Evolutionary conservation across 2,329 filamentous ascomycete species (phyloP).

Genomic region (Aspergillus phoenicis): DNA sequence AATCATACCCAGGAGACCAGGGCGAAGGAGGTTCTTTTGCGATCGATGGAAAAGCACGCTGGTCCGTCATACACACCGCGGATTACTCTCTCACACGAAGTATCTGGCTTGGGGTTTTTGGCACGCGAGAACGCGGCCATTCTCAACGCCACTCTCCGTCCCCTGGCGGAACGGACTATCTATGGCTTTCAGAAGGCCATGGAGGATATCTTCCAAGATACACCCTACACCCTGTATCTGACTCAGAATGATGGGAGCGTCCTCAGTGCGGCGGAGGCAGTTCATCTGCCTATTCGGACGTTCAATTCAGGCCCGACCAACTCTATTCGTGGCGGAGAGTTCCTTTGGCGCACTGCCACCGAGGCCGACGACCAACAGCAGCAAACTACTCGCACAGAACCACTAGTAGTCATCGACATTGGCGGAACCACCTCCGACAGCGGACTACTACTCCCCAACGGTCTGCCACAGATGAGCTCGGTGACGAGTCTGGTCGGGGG

Average conservation of each 20-base stretch:
- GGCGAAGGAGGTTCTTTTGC: neutral
- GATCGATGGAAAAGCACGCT: neutral
- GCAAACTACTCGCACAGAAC: neutral
- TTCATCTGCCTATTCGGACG: conserved; percentile 53
- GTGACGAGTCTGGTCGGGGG: conserved; percentile 12
- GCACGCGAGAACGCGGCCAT: conserved; percentile 57
- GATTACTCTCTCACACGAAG: conserved; percentile 22
- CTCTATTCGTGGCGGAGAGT: conserved; percentile 51
- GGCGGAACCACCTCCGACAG: conserved; percentile 69
- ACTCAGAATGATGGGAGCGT: conserved; percentile 58
- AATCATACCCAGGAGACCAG: conserved; percentile 1
- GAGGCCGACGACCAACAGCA: neutral
- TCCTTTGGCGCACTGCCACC: conserved; percentile 8
- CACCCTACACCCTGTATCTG: conserved; percentile 48
- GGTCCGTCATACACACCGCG: neutral
- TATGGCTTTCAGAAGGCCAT: conserved; percentile 51
- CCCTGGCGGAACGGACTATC: conserved; percentile 51
- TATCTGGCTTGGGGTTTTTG: conserved; percentile 53
- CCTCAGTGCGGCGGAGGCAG: conserved; percentile 50
- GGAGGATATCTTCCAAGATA: conserved; percentile 43
- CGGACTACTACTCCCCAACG: conserved; percentile 61
- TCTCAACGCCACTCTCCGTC: conserved; percentile 52
- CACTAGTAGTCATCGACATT: conserved; percentile 62
- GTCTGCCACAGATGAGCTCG: conserved; percentile 54
- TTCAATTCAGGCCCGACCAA: conserved; percentile 59